These are phyloP conservation scores for Acacia acuminata DNA, from an alignment of 306 rosid genomes.

Conservation along the genomic window DNA sequence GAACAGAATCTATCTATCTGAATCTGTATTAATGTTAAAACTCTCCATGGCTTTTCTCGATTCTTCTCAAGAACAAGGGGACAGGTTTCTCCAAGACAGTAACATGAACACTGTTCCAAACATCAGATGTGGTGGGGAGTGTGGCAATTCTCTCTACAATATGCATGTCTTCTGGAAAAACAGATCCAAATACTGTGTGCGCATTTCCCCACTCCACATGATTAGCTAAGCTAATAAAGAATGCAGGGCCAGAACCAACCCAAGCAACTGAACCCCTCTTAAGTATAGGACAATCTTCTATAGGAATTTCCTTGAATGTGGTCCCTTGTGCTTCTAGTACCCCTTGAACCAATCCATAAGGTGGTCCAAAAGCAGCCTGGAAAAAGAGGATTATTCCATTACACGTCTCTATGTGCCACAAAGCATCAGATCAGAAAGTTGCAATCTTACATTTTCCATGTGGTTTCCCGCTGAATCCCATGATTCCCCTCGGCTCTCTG, in stretches of 20 bases:
- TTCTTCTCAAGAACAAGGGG: constrained; percentile 46
- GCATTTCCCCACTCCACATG: constrained; percentile 59
- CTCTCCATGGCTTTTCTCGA: constrained; percentile 40
- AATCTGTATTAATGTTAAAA: constrained; percentile 27
- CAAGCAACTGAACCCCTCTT: constrained; percentile 70
- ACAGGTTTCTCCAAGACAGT: constrained; percentile 53
- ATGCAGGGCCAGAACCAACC: constrained; percentile 72
- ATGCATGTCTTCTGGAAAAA: constrained; percentile 72
- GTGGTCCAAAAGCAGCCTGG: constrained; percentile 67
- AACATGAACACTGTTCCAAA: constrained; percentile 66
- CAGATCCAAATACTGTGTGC: constrained; percentile 64
- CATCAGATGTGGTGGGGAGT: constrained; percentile 56
- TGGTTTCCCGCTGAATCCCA: constrained; percentile 96
- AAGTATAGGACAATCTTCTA: constrained; percentile 56
- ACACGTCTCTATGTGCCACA: neutral
- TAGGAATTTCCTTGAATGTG: constrained; percentile 51
- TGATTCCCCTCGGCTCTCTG: constrained; percentile 73
- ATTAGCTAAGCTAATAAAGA: constrained; percentile 67
- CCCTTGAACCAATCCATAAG: constrained; percentile 69
- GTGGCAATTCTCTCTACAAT: constrained; percentile 58
- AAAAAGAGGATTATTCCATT: constrained; percentile 11
- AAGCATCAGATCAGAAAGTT: constrained; percentile 24
- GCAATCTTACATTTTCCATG: constrained; percentile 61
- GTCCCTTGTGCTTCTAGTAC: constrained; percentile 56
- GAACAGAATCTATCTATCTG: constrained; percentile 26